phyloP scores from a whole-genome alignment of 495 filamentous ascomycete species.

The Patellaria atrata region DNA sequence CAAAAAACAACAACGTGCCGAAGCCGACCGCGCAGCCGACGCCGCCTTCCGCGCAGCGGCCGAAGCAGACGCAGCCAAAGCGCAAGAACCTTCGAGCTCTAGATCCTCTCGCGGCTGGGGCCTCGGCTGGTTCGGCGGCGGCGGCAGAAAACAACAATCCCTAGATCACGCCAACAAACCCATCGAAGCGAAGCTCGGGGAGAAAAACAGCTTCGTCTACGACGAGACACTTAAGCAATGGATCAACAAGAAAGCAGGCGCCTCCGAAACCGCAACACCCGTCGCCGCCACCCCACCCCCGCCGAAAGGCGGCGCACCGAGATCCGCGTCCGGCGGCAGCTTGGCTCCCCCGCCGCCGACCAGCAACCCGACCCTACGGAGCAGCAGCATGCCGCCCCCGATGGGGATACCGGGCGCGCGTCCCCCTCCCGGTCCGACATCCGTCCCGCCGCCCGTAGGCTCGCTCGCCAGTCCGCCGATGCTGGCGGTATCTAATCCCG shows the following conservation, averaged over 20 bases:
- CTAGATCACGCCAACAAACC: slow-evolving; percentile 43
- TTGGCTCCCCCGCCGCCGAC: not conserved
- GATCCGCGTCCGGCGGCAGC: slow-evolving; percentile 13
- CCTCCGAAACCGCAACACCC: slow-evolving; percentile 23
- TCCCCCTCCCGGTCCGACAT: slow-evolving; percentile 8
- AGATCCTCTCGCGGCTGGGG: slow-evolving; percentile 52
- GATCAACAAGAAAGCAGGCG: slow-evolving; percentile 83
- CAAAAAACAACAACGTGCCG: slow-evolving; percentile 38
- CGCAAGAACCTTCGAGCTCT: slow-evolving; percentile 6
- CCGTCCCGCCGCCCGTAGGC: not conserved
- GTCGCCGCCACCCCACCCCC: slow-evolving; percentile 33
- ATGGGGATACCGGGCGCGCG: slow-evolving; percentile 2
- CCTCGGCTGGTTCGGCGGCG: slow-evolving; percentile 74
- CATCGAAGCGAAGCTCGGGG: slow-evolving; percentile 87
- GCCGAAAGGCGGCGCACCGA: slow-evolving; percentile 14
- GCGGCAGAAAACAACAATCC: slow-evolving; percentile 58
- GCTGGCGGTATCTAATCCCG: no score
- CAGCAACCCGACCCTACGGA: not conserved
- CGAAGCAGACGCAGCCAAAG: slow-evolving; percentile 56
- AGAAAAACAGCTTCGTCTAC: slow-evolving; percentile 84
- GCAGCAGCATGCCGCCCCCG: not conserved
- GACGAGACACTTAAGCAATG: slow-evolving; percentile 91
- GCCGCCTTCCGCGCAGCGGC: slow-evolving; percentile 73
- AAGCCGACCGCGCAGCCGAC: slow-evolving; percentile 41
- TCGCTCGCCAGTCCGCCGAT: no score